Conservation (phyloP, 805 yeast genomes). For the Starmerella gropengiesseri region DNA sequence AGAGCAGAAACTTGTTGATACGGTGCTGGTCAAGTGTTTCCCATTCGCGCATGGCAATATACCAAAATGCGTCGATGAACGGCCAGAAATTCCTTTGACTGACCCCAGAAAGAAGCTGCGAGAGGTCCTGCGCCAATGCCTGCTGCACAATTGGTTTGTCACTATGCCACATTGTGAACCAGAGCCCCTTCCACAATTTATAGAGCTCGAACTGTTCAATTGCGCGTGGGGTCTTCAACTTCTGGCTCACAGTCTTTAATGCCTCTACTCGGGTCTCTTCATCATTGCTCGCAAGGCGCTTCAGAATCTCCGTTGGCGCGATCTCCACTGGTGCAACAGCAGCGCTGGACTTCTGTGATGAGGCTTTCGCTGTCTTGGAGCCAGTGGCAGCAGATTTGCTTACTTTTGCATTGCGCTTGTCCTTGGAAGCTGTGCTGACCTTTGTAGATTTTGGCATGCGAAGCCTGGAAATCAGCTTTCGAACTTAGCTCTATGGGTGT, state of each 20-base stretch:
- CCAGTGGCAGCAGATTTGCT: too few relatives aligned
- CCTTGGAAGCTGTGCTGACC: background rate
- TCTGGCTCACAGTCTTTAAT: conserved; percentile 49
- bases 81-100: conserved; percentile 33
- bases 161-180: conserved; percentile 91
- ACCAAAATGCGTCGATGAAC: conserved; percentile 73
- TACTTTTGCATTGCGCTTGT: too few relatives aligned
- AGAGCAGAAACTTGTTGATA: conserved; percentile 72
- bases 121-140: conserved; percentile 62
- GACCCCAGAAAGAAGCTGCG: conserved; percentile 36
- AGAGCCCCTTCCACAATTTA: conserved; percentile 93
- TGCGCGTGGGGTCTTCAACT: conserved; percentile 37
- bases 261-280: conserved; percentile 67
- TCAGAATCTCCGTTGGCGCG: conserved; percentile 15
- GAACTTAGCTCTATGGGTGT: background rate
- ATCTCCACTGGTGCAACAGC: conserved; percentile 1
- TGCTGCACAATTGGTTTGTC: conserved; percentile 92
- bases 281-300: conserved; percentile 21
- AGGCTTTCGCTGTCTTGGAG: too few relatives aligned
- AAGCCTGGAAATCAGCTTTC: background rate
- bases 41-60: conserved; percentile 72
- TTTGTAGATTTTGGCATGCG: conserved; percentile 3
- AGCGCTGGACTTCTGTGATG: background rate
- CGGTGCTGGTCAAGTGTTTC: conserved; percentile 68
- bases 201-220: conserved; percentile 47